These are phyloP conservation scores for Balamuthia mandrillaris DNA, from an alignment of 208 protist species.

Conservation along the genomic window DNA sequence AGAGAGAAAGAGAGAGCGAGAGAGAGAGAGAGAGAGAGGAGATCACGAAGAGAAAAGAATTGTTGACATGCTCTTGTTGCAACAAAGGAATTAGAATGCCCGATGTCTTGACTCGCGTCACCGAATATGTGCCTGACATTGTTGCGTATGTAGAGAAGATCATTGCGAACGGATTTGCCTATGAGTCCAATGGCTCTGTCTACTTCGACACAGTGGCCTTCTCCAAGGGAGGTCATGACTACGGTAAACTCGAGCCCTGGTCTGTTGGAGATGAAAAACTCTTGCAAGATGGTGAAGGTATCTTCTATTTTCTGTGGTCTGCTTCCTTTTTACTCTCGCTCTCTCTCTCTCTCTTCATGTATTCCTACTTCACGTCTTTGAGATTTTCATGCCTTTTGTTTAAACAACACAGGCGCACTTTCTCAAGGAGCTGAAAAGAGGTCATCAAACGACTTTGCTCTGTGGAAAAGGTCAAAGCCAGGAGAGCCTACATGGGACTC, in stretches of 20 bases:
- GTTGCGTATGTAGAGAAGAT: constrained; percentile 82
- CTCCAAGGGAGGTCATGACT: constrained; percentile 75
- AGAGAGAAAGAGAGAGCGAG: too few relatives aligned
- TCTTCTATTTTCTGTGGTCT: too few relatives aligned
- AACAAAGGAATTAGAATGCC: constrained; percentile 75
- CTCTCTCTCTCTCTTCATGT: too few relatives aligned
- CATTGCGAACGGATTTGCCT: constrained; percentile 92
- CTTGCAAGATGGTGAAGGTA: constrained; percentile 84
- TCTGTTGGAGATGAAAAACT: constrained; percentile 54
- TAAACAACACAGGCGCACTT: too few relatives aligned
- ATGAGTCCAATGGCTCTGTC: constrained; percentile 82
- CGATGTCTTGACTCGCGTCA: constrained; percentile 92
- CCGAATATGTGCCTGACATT: constrained; percentile 95
- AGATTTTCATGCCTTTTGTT: too few relatives aligned
- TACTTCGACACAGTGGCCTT: constrained; percentile 90
- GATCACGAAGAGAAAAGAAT: too few relatives aligned
- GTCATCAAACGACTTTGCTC: constrained; percentile 91
- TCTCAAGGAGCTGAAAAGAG: constrained; percentile 79
- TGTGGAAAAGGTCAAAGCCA: constrained; percentile 94
- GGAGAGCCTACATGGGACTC: constrained; percentile 91
- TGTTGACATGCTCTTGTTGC: too few relatives aligned
- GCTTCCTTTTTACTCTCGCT: too few relatives aligned
- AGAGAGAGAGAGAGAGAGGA: too few relatives aligned
- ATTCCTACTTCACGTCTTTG: too few relatives aligned
- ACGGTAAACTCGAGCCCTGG: constrained; percentile 86